phyloP scores from a whole-genome alignment of 176 grass and related monocot genomes.

The Oryza meridionalis region DNA sequence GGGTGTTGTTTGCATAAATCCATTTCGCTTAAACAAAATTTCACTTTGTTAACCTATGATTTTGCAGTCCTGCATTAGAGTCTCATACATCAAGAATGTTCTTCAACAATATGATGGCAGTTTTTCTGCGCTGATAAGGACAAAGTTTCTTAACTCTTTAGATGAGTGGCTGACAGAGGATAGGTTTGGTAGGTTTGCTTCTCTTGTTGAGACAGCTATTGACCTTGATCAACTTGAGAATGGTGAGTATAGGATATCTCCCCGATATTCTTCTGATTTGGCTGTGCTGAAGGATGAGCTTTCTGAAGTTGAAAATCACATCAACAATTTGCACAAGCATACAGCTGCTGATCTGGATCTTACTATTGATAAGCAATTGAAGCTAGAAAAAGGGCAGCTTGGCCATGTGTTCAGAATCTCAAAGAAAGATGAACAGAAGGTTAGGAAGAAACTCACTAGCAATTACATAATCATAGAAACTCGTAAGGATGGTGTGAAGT shows the following conservation, averaged over 20 bases:
- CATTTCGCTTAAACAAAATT: neutral
- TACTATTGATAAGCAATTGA: constrained; percentile 81
- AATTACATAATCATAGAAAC: constrained; percentile 94
- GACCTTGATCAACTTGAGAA: constrained; percentile 87
- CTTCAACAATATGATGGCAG: constrained; percentile 78
- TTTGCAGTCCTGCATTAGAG: constrained; percentile 73
- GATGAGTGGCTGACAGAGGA: constrained; percentile 72
- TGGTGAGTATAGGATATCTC: constrained; percentile 91
- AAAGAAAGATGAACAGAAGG: constrained; percentile 98
- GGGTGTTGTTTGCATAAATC: neutral
- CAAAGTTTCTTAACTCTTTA: constrained; percentile 63
- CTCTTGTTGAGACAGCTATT: constrained; percentile 74
- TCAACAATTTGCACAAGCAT: constrained; percentile 76
- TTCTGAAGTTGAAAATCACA: constrained; percentile 66
- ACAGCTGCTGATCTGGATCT: constrained; percentile 82
- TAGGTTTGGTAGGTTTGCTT: constrained; percentile 60
- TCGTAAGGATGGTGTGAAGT: constrained; percentile 97
- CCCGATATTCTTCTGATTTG: constrained; percentile 72
- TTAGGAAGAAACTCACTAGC: constrained; percentile 82
- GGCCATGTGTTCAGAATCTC: constrained; percentile 98
- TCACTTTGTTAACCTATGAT: constrained; percentile 26
- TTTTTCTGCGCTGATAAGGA: constrained; percentile 72
- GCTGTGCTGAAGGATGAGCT: constrained; percentile 72
- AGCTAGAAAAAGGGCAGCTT: constrained; percentile 86
- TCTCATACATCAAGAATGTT: constrained; percentile 68